phyloP scores from a whole-genome alignment of 2,329 filamentous ascomycete species.

The Botrytis medusae region DNA sequence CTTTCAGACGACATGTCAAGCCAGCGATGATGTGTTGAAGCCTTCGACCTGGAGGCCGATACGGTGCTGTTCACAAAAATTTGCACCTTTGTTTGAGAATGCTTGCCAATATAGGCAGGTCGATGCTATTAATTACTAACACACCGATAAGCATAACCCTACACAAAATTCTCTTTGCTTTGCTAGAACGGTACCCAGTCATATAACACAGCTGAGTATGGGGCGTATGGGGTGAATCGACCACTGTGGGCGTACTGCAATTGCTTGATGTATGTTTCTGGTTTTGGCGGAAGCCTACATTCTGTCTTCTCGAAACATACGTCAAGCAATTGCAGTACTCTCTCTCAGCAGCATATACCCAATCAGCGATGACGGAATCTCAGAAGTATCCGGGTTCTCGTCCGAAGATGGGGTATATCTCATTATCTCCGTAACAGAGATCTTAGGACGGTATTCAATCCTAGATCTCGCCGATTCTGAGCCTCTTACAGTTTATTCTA shows the following conservation, averaged over 20 bases:
- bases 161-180: not conserved
- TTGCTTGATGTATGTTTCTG: too few species aligned
- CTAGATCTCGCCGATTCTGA: not conserved
- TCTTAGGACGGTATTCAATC: not conserved
- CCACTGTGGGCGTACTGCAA: not conserved
- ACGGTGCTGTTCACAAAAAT: not conserved
- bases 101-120: too few species aligned
- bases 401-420: not conserved
- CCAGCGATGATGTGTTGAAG: not conserved
- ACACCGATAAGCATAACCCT: not conserved
- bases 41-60: not conserved
- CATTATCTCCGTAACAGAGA: not conserved
- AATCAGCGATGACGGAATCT: not conserved
- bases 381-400: not conserved
- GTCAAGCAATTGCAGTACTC: not conserved
- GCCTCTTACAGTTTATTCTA: not conserved
- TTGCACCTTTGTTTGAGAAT: not conserved
- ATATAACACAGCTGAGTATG: not conserved
- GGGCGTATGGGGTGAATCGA: not conserved
- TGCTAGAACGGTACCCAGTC: not conserved
- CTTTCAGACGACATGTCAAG: not conserved
- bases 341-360: not conserved
- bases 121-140: not conserved
- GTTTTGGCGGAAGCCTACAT: not conserved
- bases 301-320: not conserved